Evolutionary conservation across 495 filamentous ascomycete species (phyloP), one percentile per base, ranked within the genome.

Genomic region (Podospora conica): DNA sequence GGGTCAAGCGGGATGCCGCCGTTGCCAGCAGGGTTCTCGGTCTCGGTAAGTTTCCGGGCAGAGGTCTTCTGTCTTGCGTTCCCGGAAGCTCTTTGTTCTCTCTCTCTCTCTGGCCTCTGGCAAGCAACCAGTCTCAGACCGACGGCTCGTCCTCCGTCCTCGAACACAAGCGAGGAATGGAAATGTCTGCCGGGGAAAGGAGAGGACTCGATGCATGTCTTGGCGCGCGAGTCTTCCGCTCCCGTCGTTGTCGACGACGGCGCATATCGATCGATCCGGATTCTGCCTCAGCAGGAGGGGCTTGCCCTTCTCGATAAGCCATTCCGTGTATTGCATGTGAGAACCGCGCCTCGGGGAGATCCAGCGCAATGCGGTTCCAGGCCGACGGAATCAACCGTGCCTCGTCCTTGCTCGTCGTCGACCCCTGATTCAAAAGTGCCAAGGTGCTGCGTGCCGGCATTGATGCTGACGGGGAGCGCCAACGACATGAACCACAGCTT

Each of bases 1-100:
- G 62, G 62, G 63, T 53, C 25, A 20, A 61, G 60, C 65, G 68
- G 67, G 58, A 63, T 59, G 61, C 48, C n/a, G 63, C 58, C 58
- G 48, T 64, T 55, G 63, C 55, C 55, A 58, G 6, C 40, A 48
- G 29, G 29, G 29, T 33, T 11, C 29, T 33, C 29, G 40, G 40
- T 23, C 24, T 48, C 63, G 28, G 27, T 58, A 33, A 21, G 21
- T 21, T 31, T 58, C 55, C 54, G 40, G 21, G 60, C 21, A 12
- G 59, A 1, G n/a, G n/a, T n/a, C n/a, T 10, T 27, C 21, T 54
- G 12, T 62, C 21, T 53, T 55, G 21, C n/a, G n/a, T 21, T 63
- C 61, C 61, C 61, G 23, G 23, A 1, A 27, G 40, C 21, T 23
- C 54, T 25, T 28, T 24, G 61, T 28, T 27, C 59, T 25, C 6